These are phyloP conservation scores for Suhomyces panamericanus DNA, from an alignment of 1,139 yeast genomes.

Conservation along the genomic window DNA sequence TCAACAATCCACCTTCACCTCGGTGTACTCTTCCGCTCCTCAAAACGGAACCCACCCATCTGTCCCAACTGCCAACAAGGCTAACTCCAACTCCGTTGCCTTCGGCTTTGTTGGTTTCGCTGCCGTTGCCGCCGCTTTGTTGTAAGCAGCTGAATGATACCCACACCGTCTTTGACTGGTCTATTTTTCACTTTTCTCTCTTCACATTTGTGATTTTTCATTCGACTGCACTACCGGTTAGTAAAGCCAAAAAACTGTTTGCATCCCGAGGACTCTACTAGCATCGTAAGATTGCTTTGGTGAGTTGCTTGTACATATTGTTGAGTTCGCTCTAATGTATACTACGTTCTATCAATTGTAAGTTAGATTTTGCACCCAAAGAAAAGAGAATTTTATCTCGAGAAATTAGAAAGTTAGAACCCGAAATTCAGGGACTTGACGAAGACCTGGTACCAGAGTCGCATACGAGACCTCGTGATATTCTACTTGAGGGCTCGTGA, in stretches of 20 bases:
- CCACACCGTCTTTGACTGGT: not conserved
- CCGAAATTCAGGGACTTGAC: too few relatives aligned
- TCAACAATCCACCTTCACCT: slow-evolving; percentile 35
- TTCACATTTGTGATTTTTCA: not conserved
- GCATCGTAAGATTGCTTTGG: slow-evolving; percentile 8
- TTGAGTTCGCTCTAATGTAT: slow-evolving; percentile 4
- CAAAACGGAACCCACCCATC: slow-evolving; percentile 18
- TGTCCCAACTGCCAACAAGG: slow-evolving; percentile 29
- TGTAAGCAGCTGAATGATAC: slow-evolving; percentile 23
- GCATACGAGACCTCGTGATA: too few relatives aligned
- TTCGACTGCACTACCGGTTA: slow-evolving; percentile 8
- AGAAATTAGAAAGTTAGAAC: too few relatives aligned
- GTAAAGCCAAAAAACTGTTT: slow-evolving; percentile 3
- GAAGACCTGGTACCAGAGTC: too few relatives aligned
- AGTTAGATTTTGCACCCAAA: not conserved
- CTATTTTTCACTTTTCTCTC: not conserved
- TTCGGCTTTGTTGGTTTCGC: slow-evolving; percentile 46
- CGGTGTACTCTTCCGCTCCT: slow-evolving; percentile 22
- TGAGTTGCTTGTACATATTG: not conserved
- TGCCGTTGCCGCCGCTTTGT: slow-evolving; percentile 46
- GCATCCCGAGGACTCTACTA: not conserved
- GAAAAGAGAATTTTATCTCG: too few relatives aligned
- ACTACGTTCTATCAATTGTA: not conserved
- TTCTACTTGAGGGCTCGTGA: too few relatives aligned
- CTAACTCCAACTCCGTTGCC: slow-evolving; percentile 26